Evolutionary conservation across 2,329 filamentous ascomycete species (phyloP), one percentile per base, ranked within the genome.

Genomic region (Leptographium wingfieldii): DNA sequence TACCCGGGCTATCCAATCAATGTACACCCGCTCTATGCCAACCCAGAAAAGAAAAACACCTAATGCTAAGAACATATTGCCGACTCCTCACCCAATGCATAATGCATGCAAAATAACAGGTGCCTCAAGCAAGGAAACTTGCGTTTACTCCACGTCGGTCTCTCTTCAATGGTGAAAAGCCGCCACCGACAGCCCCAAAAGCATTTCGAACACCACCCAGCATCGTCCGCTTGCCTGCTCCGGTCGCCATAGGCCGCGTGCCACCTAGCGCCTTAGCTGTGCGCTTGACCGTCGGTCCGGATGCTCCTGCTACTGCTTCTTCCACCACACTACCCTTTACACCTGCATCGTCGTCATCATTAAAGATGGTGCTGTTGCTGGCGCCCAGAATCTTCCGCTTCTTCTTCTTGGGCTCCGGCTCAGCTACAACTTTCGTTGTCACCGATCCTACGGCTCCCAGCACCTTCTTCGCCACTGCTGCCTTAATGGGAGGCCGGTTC

Each of bases 151-250:
- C 82, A 62, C 84, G 81, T 61, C 80, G 79, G 57, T 90, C 83
- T 68, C 81, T 80, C 73, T 91, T 91, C 61, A 91, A 72, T 9
- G 87, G 87, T 22, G 87, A 90, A 69, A 91, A 90, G 4, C 14
- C 77, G 9, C 52, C 43, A 25, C 62, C 63, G 9, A 35, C 56
- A 25, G 49, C 58, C 14, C 63, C 76, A 63, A 86, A 81, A 0
- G 73, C 80, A 67, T 72, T 77, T 52, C 73, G 69, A n/a, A 69
- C 69, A 38, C 72, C 70, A 14, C 66, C 61, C 60, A 69, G 62
- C 62, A 65, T 60, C 5, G 60, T 65, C 40, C 61, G 62, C 67
- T 69, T 72, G 12, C 63, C 63, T 11, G 68, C 67, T 57, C 70
- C 68, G 38, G 65, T 43, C 27, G 58, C 54, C 29, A 68, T 66